Evolutionary conservation across 2,329 filamentous ascomycete genomes (phyloP), one percentile per base, ranked within the genome.

Genomic region (Cladosporium austrohemisphaericum): DNA sequence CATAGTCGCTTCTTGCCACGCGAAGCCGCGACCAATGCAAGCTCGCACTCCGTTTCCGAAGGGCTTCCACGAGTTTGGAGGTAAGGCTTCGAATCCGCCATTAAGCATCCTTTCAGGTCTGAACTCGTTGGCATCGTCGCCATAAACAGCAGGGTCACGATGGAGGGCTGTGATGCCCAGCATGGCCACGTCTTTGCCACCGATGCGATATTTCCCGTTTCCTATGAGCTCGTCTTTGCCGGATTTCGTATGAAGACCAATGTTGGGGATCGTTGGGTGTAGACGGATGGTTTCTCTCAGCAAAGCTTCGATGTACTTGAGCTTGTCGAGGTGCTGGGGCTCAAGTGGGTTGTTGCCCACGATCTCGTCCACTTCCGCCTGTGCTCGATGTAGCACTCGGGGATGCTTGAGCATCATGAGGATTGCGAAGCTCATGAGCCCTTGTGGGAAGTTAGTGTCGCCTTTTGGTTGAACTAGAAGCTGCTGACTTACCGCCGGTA

Each of bases 281-380:
- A 83, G 71, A 0, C 80, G 76, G 6, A 83, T 66, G 0, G 76
- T 71, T 60, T 82, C 78, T 44, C 75, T 73, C 20, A 81, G 62
- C 20, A 81, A 62, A 26, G 72, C 79, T 47, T 77, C 74, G 38
- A 81, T 57, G 60, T 81, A 83, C 9, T 70, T 66, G 2, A 83
- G 69, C 54, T 74, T 73, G 0, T 68, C 57, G 1, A 83, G 61
- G 57, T 81, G 76, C 5, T 74, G 72, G 40, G 74, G 61, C 0
- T 63, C 65, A 23, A 82, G 63, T 1, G 73, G 67, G 1, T 62
- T 68, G 2, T 65, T 60, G 1, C 77, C 76, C 20, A 79, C 63
- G 0, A 82, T 72, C 0, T 69, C 54, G 54, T 81, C 77, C 0
- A 83, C 66, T 61, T 83, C 78, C 18, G 71, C 61, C 33, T 80